Percentiles rank a stretch among this genome's conserved stretches.
Evolutionary conservation across 345 rosid species (phyloP).

Genomic region (Acer campestre): DNA sequence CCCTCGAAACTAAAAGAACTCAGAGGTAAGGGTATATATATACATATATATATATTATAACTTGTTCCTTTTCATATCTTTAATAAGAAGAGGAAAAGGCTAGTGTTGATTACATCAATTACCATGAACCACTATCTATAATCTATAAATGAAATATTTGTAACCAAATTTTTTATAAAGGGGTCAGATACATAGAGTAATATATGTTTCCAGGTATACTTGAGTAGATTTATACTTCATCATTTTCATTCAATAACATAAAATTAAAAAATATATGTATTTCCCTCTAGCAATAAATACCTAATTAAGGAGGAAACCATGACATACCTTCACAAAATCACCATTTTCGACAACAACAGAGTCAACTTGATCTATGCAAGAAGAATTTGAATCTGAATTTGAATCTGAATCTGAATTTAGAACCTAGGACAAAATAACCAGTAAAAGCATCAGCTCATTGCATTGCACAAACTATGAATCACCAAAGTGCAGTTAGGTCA

Average conservation of each 20-base stretch:
- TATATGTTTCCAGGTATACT: background rate
- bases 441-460: slow-evolving; percentile 9
- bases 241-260: background rate
- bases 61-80: too few species aligned
- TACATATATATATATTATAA: too few species aligned
- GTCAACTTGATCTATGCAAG: slow-evolving; percentile 49
- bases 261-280: background rate
- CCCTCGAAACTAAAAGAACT: background rate
- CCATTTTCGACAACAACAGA: slow-evolving; percentile 65
- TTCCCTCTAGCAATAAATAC: background rate
- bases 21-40: background rate
- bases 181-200: background rate
- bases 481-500: background rate
- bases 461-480: background rate
- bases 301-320: slow-evolving; percentile 3
- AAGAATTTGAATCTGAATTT: slow-evolving; percentile 34
- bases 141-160: slow-evolving; percentile 2
- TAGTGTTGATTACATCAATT: background rate
- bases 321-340: slow-evolving; percentile 81
- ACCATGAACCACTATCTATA: background rate
- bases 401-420: slow-evolving; percentile 43
- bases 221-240: background rate
- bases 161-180: background rate
- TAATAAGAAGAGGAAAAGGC: background rate
- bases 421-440: slow-evolving; percentile 46